Percentiles rank a stretch among this genome's conserved stretches.
These are phyloP conservation scores for Eucalyptus regnans DNA, from an alignment of 345 rosid genomes.

Conservation along the genomic window DNA sequence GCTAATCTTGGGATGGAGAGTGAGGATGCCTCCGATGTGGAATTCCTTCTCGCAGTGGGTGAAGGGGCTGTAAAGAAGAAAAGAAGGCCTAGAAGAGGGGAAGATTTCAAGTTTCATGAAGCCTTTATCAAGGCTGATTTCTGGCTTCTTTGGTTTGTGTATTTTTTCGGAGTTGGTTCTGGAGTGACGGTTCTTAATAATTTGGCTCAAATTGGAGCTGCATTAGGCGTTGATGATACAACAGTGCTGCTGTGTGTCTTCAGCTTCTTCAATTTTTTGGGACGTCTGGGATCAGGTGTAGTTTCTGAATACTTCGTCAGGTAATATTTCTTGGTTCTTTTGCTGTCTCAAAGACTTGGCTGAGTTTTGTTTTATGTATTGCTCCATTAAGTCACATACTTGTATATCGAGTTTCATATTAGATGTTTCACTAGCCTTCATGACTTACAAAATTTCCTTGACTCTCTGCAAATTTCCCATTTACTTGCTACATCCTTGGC, in stretches of 20 bases:
- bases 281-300: constrained; percentile 81
- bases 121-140: constrained; percentile 86
- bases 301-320: constrained; percentile 88
- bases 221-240: constrained; percentile 64
- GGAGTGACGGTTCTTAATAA: constrained; percentile 87
- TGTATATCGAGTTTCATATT: background rate
- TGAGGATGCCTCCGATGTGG: constrained; percentile 44
- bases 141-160: constrained; percentile 92
- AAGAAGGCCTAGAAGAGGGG: constrained; percentile 73
- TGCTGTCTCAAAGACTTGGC: background rate
- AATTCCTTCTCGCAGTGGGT: constrained; percentile 58
- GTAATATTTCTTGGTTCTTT: constrained; percentile 8
- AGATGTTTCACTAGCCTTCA: background rate
- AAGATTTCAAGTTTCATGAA: constrained; percentile 67
- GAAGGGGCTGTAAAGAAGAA: constrained; percentile 80
- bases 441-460: background rate
- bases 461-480: background rate
- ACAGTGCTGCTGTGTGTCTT: constrained; percentile 61
- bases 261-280: constrained; percentile 79
- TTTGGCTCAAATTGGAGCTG: constrained; percentile 86
- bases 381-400: background rate
- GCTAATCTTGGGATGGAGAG: constrained; percentile 45
- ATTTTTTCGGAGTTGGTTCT: constrained; percentile 86
- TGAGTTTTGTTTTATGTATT: background rate
- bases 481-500: background rate